Base-by-base conservation (phyloP, 768 basidiomycete genomes). In the Xerocomellus intermedius region DNA sequence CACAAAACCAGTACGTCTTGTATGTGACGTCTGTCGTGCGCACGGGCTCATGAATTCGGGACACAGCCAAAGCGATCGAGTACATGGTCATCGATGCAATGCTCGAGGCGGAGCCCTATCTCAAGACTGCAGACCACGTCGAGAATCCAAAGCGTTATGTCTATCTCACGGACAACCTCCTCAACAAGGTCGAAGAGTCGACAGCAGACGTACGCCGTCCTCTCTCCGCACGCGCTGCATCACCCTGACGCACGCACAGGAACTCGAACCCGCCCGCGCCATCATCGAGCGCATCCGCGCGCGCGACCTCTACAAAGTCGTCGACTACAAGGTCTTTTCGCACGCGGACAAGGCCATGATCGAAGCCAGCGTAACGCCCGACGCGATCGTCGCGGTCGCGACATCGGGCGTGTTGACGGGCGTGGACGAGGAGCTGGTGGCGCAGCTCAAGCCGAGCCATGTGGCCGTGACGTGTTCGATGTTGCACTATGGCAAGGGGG, bases 1-100 rank as follows among this genome's bases (percentile, higher is more conserved):
- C 91, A 93, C 68, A 91, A 91, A 66, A 82, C 87, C 2, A 84
- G 54, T 55, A 6, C 35, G 54, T 55, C 16, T 37, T 24, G 35
- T 6, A 16, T 2, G 16, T 24, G 3, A 12, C 13, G 6, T 45
- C n/a, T n/a, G 22, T 21, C n/a, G 5, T 12, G 19, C n/a, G 8
- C 12, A 4, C 2, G 3, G 3, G 9, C 41, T 55, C 21, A 54
- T 35, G 13, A 2, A 9, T 13, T 9, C 0, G 39, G 8, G 8
- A 17, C 24, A 35, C 33, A 88, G 89, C 88, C 4, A 87, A 81
- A 60, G 83, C 88, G 0, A 86, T 92, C 48, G 91, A 91, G 67
- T 82, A 86, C 63, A 93, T 93, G 91, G 74, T 93, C n/a, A 77
- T 90, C 14, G 91, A 93, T 60, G 88, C 80, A 0, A 76, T 94